phyloP scores from a whole-genome alignment of 2,329 filamentous ascomycete genomes.

The Aspergillus awamori region DNA sequence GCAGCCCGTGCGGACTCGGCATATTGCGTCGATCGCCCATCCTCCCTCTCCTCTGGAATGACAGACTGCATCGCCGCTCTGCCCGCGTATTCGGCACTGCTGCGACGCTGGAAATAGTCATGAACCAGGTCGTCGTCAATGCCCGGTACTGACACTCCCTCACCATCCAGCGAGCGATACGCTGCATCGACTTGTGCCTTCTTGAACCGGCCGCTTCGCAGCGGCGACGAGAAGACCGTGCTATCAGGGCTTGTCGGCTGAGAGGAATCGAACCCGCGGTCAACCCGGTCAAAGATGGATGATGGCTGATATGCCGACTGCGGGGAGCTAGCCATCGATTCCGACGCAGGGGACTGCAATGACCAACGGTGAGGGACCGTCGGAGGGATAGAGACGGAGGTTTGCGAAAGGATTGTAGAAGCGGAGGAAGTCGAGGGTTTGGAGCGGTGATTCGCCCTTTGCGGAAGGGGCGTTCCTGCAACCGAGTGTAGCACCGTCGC shows the following conservation, averaged over 20 bases:
- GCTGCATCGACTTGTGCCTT: slow-evolving; percentile 63
- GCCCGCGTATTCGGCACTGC: slow-evolving; percentile 19
- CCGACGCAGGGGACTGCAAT: slow-evolving; percentile 46
- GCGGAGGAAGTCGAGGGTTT: slow-evolving; percentile 49
- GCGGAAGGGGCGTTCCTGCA: slow-evolving; percentile 29
- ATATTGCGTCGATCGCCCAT: slow-evolving; percentile 25
- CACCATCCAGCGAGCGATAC: slow-evolving; percentile 38
- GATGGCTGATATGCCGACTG: slow-evolving; percentile 71
- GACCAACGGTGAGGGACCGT: slow-evolving; percentile 43
- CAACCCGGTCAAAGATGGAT: slow-evolving; percentile 75
- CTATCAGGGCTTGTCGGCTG: slow-evolving; percentile 82
- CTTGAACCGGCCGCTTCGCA: slow-evolving; percentile 63
- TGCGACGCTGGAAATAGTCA: slow-evolving; percentile 4
- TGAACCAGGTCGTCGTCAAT: slow-evolving; percentile 24
- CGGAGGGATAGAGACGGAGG: slow-evolving; percentile 60
- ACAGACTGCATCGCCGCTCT: slow-evolving; percentile 32
- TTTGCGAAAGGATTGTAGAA: slow-evolving; percentile 66
- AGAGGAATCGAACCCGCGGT: slow-evolving; percentile 67
- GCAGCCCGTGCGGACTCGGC: slow-evolving; percentile 16
- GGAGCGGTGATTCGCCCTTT: slow-evolving; percentile 40
- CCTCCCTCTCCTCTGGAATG: slow-evolving; percentile 46
- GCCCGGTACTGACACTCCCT: slow-evolving; percentile 9
- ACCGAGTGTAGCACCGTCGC: slow-evolving; percentile 50
- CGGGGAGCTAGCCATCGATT: slow-evolving; percentile 80
- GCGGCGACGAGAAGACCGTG: slow-evolving; percentile 64